Percentiles rank a stretch among this genome's conserved stretches.
These are phyloP conservation scores for Paraleonurus japonicus DNA, from an alignment of 257 asterid species.

Conservation along the genomic window DNA sequence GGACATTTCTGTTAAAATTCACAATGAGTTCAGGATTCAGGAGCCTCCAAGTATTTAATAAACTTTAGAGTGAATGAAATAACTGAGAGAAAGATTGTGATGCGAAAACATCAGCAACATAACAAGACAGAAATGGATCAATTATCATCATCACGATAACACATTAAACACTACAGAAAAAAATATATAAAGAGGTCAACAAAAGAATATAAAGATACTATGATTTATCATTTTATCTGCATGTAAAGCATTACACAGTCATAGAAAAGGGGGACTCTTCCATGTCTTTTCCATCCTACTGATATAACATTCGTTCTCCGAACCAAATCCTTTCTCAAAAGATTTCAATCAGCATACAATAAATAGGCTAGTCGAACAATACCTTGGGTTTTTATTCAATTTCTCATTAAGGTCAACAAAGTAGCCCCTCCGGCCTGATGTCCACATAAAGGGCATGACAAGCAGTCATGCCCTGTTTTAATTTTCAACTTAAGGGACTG, in stretches of 20 bases:
- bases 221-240: background rate
- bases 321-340: background rate
- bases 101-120: background rate
- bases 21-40: background rate
- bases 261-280: background rate
- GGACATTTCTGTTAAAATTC: background rate
- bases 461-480: background rate
- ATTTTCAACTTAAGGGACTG: background rate
- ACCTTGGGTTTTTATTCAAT: background rate
- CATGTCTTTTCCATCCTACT: background rate
- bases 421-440: background rate
- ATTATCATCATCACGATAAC: background rate
- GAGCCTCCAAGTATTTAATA: constrained; percentile 8
- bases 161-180: background rate
- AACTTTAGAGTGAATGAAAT: background rate
- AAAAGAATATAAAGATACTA: background rate
- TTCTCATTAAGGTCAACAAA: background rate
- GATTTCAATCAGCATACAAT: background rate
- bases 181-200: background rate
- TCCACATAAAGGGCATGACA: background rate
- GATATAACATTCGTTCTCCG: background rate
- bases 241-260: background rate
- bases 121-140: background rate
- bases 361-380: background rate
- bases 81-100: background rate